These are phyloP conservation scores for Pythium graminicola DNA, from an alignment of 352 stramenopile genomes.

Conservation along the genomic window DNA sequence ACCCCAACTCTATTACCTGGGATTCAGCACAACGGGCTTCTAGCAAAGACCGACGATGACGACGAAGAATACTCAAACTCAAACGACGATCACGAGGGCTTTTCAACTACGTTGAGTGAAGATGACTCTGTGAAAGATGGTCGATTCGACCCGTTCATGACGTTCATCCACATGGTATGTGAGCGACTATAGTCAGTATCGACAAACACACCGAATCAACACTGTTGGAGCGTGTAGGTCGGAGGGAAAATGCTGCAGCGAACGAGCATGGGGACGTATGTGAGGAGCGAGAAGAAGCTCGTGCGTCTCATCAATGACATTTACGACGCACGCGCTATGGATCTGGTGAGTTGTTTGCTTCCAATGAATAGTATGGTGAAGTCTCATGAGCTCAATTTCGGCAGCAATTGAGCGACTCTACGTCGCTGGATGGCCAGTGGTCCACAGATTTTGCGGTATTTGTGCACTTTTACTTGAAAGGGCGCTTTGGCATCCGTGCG, in stretches of 20 bases:
- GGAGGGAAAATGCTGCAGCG: background rate
- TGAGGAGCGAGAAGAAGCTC: conserved; percentile 30
- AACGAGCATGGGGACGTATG: conserved; percentile 5
- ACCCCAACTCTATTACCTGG: background rate
- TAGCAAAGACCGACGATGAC: background rate
- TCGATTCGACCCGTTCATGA: background rate
- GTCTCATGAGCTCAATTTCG: background rate
- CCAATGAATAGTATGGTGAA: background rate
- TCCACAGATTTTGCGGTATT: conserved; percentile 16
- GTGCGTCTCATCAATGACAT: conserved; percentile 60
- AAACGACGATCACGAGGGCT: background rate
- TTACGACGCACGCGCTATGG: conserved; percentile 47
- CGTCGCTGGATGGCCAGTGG: background rate
- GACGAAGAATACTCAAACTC: background rate
- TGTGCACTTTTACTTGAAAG: conserved; percentile 55
- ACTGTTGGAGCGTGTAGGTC: background rate
- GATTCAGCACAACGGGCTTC: background rate
- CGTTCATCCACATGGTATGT: conserved; percentile 9
- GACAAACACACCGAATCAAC: no score
- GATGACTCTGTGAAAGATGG: background rate
- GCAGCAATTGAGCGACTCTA: background rate
- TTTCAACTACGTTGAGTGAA: background rate
- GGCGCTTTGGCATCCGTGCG: conserved; percentile 50
- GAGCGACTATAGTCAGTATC: background rate
- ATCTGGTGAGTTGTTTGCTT: conserved; percentile 5